Evolutionary conservation across 2,329 filamentous ascomycete species (phyloP).

Genomic region (Ophiostoma triangulosporum): DNA sequence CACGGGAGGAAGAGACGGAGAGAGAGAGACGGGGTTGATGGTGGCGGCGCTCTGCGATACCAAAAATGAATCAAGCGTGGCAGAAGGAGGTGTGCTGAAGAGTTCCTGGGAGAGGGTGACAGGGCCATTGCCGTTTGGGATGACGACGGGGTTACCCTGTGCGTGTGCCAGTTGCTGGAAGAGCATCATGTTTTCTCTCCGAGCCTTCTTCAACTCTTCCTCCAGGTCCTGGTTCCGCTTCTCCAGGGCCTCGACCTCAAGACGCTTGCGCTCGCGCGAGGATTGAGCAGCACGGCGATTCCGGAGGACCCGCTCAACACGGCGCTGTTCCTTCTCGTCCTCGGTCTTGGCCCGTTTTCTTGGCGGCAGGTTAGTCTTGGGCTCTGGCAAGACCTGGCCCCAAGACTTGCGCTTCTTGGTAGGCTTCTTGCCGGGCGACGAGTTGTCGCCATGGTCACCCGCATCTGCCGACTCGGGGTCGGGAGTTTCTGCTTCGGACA

Average conservation of each 20-base stretch:
- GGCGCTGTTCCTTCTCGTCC: slow-evolving; percentile 95
- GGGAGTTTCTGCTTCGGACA: neutral
- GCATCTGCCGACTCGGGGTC: neutral
- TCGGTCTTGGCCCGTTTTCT: slow-evolving; percentile 97
- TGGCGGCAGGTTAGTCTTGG: slow-evolving; percentile 90
- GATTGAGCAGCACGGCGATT: slow-evolving; percentile 95
- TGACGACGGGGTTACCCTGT: slow-evolving; percentile 30
- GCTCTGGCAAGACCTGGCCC: slow-evolving; percentile 92
- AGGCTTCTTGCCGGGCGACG: slow-evolving; percentile 48
- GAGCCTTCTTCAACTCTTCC: slow-evolving; percentile 31
- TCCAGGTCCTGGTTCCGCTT: slow-evolving; percentile 59
- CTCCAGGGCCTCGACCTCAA: slow-evolving; percentile 77
- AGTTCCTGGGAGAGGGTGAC: slow-evolving; percentile 46
- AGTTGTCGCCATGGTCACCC: slow-evolving; percentile 6
- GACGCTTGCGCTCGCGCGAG: slow-evolving; percentile 82
- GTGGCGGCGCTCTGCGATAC: slow-evolving; percentile 29
- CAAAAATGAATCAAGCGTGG: slow-evolving; percentile 30
- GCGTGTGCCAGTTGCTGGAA: slow-evolving; percentile 37
- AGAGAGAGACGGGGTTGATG: slow-evolving; percentile 48
- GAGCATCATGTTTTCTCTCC: slow-evolving; percentile 31
- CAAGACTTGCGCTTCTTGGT: slow-evolving; percentile 95
- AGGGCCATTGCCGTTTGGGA: slow-evolving; percentile 27
- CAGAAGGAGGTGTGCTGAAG: slow-evolving; percentile 33
- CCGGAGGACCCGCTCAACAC: slow-evolving; percentile 90
- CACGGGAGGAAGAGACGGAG: slow-evolving; percentile 41